These are phyloP conservation scores for Phalaenopsis equestris DNA, from an alignment of 106 monocot genomes.

Conservation along the genomic window DNA sequence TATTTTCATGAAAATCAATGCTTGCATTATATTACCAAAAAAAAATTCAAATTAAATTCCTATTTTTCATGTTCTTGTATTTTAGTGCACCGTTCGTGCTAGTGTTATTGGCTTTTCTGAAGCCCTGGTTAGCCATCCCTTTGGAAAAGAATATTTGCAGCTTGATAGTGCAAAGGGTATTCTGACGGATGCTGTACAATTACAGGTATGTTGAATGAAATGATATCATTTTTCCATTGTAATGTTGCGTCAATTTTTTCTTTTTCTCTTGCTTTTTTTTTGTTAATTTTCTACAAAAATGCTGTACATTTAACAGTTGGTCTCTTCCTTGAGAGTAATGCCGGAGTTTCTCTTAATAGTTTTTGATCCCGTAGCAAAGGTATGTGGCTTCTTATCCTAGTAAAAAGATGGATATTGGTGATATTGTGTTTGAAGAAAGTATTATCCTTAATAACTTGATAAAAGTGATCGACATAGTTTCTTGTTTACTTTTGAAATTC, in stretches of 20 bases:
- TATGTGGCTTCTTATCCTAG: conserved; percentile 21
- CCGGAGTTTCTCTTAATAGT: conserved; percentile 57
- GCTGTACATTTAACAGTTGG: conserved; percentile 47
- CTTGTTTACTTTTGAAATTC: neutral
- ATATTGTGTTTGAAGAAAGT: neutral
- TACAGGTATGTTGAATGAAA: conserved; percentile 51
- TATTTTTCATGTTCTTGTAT: neutral
- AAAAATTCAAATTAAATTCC: neutral
- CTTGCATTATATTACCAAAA: neutral
- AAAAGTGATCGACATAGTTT: neutral
- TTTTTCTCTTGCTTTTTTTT: neutral
- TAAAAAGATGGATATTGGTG: neutral
- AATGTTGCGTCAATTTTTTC: neutral
- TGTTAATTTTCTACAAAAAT: conserved; percentile 1
- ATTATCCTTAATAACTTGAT: neutral
- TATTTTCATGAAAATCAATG: neutral
- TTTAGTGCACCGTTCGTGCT: conserved; percentile 81
- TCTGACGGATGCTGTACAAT: conserved; percentile 61
- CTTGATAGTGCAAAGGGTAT: conserved; percentile 22
- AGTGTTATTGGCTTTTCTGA: conserved; percentile 55
- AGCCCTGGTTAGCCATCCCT: conserved; percentile 11
- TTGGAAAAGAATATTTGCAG: conserved; percentile 26
- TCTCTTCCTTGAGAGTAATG: conserved; percentile 59
- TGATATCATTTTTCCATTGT: conserved; percentile 5
- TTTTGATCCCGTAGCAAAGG: conserved; percentile 84